Evolutionary conservation across 306 rosid genomes (phyloP).

Genomic region (Bauhinia variegata): DNA sequence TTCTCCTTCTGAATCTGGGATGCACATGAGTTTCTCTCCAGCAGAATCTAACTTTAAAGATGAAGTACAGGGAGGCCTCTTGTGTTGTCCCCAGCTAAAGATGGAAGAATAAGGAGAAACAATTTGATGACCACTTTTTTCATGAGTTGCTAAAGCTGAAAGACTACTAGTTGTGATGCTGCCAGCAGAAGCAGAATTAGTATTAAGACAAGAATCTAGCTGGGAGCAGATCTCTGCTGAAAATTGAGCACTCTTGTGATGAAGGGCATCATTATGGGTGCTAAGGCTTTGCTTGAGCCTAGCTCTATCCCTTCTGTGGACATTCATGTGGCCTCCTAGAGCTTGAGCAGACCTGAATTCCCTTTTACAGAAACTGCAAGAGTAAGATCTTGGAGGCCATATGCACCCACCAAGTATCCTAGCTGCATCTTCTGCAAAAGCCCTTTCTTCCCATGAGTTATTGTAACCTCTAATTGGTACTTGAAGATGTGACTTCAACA

Average conservation of each 20-base stretch:
- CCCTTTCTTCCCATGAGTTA: slow-evolving; percentile 78
- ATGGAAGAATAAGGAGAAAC: slow-evolving; percentile 36
- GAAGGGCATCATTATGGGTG: slow-evolving; percentile 41
- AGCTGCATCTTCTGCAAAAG: slow-evolving; percentile 77
- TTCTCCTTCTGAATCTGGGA: slow-evolving; percentile 40
- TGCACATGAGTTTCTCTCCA: no score
- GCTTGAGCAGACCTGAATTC: slow-evolving; percentile 97
- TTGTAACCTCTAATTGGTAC: slow-evolving; percentile 1
- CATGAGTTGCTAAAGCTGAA: slow-evolving; percentile 27
- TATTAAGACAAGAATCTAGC: slow-evolving; percentile 7
- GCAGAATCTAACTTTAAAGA: no score
- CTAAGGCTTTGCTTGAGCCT: slow-evolving; percentile 62
- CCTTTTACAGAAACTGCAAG: slow-evolving; percentile 78
- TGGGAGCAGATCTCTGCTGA: slow-evolving; percentile 25
- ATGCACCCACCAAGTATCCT: slow-evolving; percentile 58
- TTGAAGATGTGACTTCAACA: no score
- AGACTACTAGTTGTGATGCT: no score
- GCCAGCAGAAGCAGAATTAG: slow-evolving; percentile 17
- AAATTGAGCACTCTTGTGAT: slow-evolving; percentile 29
- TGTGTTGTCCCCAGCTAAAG: slow-evolving; percentile 18
- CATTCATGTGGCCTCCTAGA: slow-evolving; percentile 97
- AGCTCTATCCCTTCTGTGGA: slow-evolving; percentile 89
- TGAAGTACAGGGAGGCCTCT: slow-evolving; percentile 20
- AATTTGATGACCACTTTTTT: slow-evolving; percentile 26
- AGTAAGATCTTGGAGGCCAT: slow-evolving; percentile 91